Evolutionary conservation across 306 rosid species (phyloP), one percentile per base, ranked within the genome.

Genomic region (Astragalus glycyphyllos): DNA sequence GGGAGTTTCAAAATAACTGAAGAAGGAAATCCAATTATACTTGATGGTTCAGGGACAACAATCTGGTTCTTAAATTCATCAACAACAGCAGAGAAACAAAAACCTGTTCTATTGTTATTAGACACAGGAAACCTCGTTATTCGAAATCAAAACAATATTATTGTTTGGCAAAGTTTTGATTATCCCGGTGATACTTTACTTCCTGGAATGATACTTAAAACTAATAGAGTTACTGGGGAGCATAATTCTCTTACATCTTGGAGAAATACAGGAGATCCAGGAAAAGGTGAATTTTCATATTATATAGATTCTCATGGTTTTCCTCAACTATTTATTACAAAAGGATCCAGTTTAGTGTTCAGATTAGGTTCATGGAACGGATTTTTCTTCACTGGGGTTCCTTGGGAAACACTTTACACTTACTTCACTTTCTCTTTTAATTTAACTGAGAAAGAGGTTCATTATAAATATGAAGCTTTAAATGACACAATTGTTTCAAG

Each of bases 161-260:
- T 48, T 37, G n/a, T 76, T 7, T 79, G 84, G 84, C 74, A 83
- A 41, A 79, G 84, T 34, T 83, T 75, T 47, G 77, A 83, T 61
- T 72, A 51, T 12, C 84, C 82, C 6, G 58, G 79, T 4, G 29
- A 74, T 16, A 83, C 77, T 13, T 40, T 44, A 11, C 70, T 83
- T 1, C 15, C 53, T 0, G 77, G 61, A 41, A 79, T 79, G 84
- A 23, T n/a, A 11, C 73, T 74, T 47, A 49, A 32, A 0, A 4
- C 16, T 16, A 65, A 45, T 45, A 44, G 56, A 56, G 32, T 32
- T 8, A 65, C 5, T 15, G 79, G 73, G 31, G 40, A 13, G 7
- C 14, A 65, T 65, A 65, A 35, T 42, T 74, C 64, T 55, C 11
- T 74, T 12, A 65, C 41, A 3, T 54, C 16, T 54, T 65, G 72